Base-by-base conservation (phyloP, 129 eudicot genomes). In the Lonicera japonica region DNA sequence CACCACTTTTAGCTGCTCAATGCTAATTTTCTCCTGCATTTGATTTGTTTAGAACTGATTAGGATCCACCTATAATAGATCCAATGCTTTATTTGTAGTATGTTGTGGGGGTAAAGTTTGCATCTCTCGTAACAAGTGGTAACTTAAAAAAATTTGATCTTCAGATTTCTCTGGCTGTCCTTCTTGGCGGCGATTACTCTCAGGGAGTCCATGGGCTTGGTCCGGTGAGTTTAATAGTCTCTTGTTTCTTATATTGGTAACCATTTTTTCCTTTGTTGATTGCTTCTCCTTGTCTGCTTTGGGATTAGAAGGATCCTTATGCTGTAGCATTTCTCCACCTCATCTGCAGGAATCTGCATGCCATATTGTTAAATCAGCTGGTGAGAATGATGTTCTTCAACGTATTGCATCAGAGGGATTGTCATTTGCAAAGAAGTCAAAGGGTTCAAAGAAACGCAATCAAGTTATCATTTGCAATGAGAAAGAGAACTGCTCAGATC, bases 131-230 rank as follows among this genome's bases (percentile, higher is more conserved):
- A 21, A 21, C 43, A 46, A 22, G 46, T 9, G 48, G 34, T 50
- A 58, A 17, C 21, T 8, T 52, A 21, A 25, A 24, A 25, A 39
- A 51, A 58, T 52, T 1, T 54, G 50, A 25, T 56, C 23, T 57
- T 47, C 91, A 91, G 98, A 87, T 92, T 71, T 72, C 96, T 62
- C 75, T 92, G 63, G 96, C 96, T 12, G 58, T 87, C 60, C 84
- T 92, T 74, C 90, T 92, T 20, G 98, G 98, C 47, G 66, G 98
- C 78, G 98, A 92, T 76, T 92, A 92, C 78, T 75, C 84, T 39
- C 78, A 74, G 0, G 95, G 96, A 73, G 86, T 87, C 70, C 91
- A 75, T 71, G 88, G 96, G 53, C 55, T 84, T 39, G 91, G 98
- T 50, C 88, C 73, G 65, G 98, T 91, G 82, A 80, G 80, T 69